A percentile compares a stretch with the other conserved stretches of the same genome.
Evolutionary conservation across 1,284 basidiomycete genomes (phyloP).

Genomic region (Sporisorium iseilematis-ciliati): DNA sequence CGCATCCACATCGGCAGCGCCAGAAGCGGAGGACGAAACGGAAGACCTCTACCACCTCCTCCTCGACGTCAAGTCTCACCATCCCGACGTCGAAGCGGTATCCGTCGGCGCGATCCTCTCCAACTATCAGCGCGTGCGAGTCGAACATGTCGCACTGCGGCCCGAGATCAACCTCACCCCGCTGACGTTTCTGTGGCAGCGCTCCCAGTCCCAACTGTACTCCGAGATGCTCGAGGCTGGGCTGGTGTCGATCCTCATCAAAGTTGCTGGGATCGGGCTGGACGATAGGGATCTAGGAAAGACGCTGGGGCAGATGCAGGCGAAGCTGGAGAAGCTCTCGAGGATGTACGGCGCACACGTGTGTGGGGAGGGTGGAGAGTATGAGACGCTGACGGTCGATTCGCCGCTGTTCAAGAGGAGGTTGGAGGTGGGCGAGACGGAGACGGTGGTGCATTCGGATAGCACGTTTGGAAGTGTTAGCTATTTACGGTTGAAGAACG

Average conservation of each 20-base stretch:
- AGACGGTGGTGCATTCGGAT: slow-evolving; percentile 63
- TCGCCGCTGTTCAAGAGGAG: slow-evolving; percentile 86
- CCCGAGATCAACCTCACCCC: slow-evolving; percentile 80
- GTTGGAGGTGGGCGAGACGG: slow-evolving; percentile 74
- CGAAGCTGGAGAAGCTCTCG: slow-evolving; percentile 81
- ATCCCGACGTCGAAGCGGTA: slow-evolving; percentile 87
- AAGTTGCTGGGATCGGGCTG: slow-evolving; percentile 94
- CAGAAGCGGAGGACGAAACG: slow-evolving; percentile 82
- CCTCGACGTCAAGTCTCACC: slow-evolving; percentile 75
- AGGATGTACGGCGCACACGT: slow-evolving; percentile 88
- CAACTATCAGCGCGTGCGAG: slow-evolving; percentile 94
- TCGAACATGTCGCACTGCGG: slow-evolving; percentile 84
- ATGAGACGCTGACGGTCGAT: slow-evolving; percentile 92
- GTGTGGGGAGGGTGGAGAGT: slow-evolving; percentile 98
- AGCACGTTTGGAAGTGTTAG: slow-evolving; percentile 62
- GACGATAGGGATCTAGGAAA: slow-evolving; percentile 82
- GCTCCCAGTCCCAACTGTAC: slow-evolving; percentile 85
- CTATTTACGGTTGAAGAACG: slow-evolving; percentile 58
- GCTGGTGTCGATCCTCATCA: slow-evolving; percentile 88
- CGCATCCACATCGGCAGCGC: slow-evolving; percentile 23
- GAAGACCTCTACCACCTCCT: slow-evolving; percentile 91
- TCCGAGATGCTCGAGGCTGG: slow-evolving; percentile 86
- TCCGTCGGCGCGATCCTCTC: slow-evolving; percentile 97
- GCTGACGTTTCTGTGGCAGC: slow-evolving; percentile 93
- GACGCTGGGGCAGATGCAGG: slow-evolving; percentile 80